Percentiles rank a stretch among this genome's conserved stretches.
These are phyloP conservation scores for Marasmius tenuissimus DNA, from an alignment of 1,284 basidiomycete genomes.

Conservation along the genomic window DNA sequence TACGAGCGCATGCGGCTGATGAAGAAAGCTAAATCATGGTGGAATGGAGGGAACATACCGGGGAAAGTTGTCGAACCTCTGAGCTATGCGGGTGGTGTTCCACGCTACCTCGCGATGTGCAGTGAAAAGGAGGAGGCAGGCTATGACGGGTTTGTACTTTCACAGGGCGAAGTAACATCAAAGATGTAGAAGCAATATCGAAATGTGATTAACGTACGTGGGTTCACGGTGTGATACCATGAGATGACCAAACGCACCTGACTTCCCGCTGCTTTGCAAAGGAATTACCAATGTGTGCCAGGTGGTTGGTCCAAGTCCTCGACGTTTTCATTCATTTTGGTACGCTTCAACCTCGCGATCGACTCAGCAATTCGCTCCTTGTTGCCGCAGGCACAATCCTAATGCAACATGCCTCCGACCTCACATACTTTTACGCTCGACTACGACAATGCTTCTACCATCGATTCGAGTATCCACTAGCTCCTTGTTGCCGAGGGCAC, in stretches of 20 bases:
- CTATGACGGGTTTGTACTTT: constrained; percentile 19
- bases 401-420: too few relatives aligned
- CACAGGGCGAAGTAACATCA: not conserved
- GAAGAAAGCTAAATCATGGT: not conserved
- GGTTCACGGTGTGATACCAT: not conserved
- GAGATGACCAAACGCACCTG: not conserved
- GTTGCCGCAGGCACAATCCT: too few relatives aligned
- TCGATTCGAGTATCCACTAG: too few relatives aligned
- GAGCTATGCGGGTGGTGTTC: constrained; percentile 21
- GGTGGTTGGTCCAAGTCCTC: too few relatives aligned
- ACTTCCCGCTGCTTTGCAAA: not conserved
- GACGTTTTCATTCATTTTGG: too few relatives aligned
- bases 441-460: too few relatives aligned
- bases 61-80: constrained; percentile 12
- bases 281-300: too few relatives aligned
- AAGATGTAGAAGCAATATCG: not conserved
- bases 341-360: too few relatives aligned
- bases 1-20: not conserved
- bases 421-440: too few relatives aligned
- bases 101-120: constrained; percentile 14
- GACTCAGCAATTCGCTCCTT: too few relatives aligned
- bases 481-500: too few relatives aligned
- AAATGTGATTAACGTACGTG: not conserved
- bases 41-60: not conserved
- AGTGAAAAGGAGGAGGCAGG: constrained; percentile 15